Evolutionary conservation across 1,284 basidiomycete species (phyloP), one percentile per base, ranked within the genome.

Genomic region (Sporisorium scitamineum): DNA sequence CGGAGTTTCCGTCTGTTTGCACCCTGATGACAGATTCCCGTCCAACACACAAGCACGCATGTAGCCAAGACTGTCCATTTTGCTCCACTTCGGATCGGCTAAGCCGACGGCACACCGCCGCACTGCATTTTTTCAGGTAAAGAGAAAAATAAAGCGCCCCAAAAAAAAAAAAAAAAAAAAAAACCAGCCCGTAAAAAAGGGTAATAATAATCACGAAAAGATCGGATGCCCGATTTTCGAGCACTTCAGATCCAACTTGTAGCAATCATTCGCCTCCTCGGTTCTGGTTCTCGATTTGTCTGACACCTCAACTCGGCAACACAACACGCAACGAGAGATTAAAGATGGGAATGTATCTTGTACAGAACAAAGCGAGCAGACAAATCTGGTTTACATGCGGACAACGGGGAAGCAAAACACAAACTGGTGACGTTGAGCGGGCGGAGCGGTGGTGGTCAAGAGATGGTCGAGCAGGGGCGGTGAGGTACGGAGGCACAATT

Each of bases 371-470:
- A 29, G 20, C 22, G 45, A 37, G 51, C 50, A n/a, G 31, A 41
- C 50, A 39, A 26, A 59, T 44, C 51, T 70, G 58, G 55, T 55
- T 54, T 70, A 70, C 69, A 66, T 27, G 26, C 16, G 37, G 53
- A 32, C 7, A 26, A 16, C 20, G 20, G 13, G 22, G 13, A 9
- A 22, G 5, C 34, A 26, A 41, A 18, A 27, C 8, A 8, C 32
- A 54, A 24, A 39, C 41, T 29, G 58, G 47, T 29, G 41, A 27
- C 34, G 10, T 18, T 24, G 34, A 24, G 29, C 14, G 26, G 26
- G 16, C 20, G 9, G 48, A 50, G 48, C 27, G 29, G 48, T 29
- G 48, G n/a, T 50, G 29, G 29, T 50, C n/a, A 9, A 50, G 48
- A 50, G 2, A 22, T 27, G 6, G 13, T 16, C 27, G 45, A n/a